phyloP scores from a whole-genome alignment of 2,329 filamentous ascomycete species.

The Huntiella moniliformis region DNA sequence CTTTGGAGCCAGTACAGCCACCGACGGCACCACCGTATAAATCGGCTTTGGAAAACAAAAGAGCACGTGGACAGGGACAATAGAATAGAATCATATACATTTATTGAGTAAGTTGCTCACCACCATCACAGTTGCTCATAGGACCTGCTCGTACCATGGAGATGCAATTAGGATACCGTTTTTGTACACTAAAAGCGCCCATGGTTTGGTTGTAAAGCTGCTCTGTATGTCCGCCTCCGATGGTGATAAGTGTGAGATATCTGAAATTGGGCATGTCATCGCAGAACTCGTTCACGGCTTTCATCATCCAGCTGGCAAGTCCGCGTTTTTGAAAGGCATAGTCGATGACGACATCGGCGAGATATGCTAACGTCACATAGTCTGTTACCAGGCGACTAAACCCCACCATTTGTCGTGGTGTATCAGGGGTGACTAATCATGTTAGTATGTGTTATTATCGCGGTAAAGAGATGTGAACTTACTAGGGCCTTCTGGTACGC shows the following conservation, averaged over 20 bases:
- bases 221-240: background rate
- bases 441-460: slow-evolving; percentile 6
- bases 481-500: slow-evolving; percentile 15
- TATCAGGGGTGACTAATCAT: slow-evolving; percentile 17
- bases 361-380: slow-evolving; percentile 46
- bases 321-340: background rate
- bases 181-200: background rate
- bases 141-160: background rate
- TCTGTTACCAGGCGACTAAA: slow-evolving; percentile 46
- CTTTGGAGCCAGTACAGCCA: slow-evolving; percentile 80
- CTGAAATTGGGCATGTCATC: background rate
- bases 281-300: background rate
- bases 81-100: slow-evolving; percentile 1
- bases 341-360: slow-evolving; percentile 36
- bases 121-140: too few species aligned
- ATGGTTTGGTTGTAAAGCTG: background rate
- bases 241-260: background rate
- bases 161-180: background rate
- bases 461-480: background rate
- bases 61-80: slow-evolving; percentile 46
- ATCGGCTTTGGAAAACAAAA: slow-evolving; percentile 60
- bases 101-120: background rate
- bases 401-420: slow-evolving; percentile 21
- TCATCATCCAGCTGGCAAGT: background rate
- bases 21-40: slow-evolving; percentile 94